These are phyloP conservation scores for Russula lepida DNA, from an alignment of 768 basidiomycete genomes.

Conservation along the genomic window DNA sequence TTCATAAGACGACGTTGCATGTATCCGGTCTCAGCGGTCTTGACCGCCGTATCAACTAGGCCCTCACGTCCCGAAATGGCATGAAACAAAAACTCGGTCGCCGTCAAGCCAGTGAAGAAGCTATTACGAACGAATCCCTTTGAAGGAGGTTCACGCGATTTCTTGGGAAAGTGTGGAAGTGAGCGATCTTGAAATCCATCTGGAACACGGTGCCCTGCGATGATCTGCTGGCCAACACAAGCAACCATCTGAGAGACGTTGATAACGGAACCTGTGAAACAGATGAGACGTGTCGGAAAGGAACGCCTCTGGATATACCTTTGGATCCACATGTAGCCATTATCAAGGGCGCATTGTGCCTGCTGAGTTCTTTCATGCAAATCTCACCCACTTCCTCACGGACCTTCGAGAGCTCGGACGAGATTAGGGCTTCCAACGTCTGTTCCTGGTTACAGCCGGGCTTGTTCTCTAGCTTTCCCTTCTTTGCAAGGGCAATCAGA, in stretches of 20 bases:
- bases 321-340: constrained; percentile 99
- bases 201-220: constrained; percentile 94
- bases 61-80: constrained; percentile 98
- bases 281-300: constrained; percentile 1
- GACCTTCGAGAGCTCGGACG: constrained; percentile 86
- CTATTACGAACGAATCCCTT: constrained; percentile 98
- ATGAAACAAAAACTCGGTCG: constrained; percentile 98
- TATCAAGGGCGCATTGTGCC: constrained; percentile 93
- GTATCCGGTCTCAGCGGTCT: constrained; percentile 99
- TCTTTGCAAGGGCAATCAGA: constrained; percentile 83
- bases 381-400: constrained; percentile 94
- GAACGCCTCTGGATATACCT: constrained; percentile 39
- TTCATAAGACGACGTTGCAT: constrained; percentile 99
- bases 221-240: constrained; percentile 99
- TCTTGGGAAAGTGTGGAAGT: constrained; percentile 97
- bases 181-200: constrained; percentile 99
- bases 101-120: constrained; percentile 85
- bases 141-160: constrained; percentile 90
- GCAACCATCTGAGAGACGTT: constrained; percentile 99
- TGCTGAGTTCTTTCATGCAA: constrained; percentile 96
- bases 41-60: constrained; percentile 98
- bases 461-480: constrained; percentile 88
- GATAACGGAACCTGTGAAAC: constrained; percentile 84
- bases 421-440: constrained; percentile 94
- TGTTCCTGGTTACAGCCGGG: constrained; percentile 97